A percentile compares a stretch with the other conserved stretches of the same genome.
These are phyloP conservation scores for Penicillium sp. DNA, from an alignment of 2,329 filamentous ascomycete species.

Conservation along the genomic window DNA sequence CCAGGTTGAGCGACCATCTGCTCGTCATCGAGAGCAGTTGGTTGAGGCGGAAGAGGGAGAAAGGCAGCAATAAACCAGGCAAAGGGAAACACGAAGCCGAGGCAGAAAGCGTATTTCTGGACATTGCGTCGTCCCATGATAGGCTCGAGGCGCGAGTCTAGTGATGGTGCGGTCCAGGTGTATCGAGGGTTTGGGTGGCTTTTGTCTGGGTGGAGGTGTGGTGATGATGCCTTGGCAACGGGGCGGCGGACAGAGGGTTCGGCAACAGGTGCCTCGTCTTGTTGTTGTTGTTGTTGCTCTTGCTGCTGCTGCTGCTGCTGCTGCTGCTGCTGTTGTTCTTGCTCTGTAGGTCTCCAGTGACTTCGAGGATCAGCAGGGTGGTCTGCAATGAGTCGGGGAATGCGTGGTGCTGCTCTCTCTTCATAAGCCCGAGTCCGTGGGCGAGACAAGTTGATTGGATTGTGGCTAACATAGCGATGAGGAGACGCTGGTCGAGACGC, in stretches of 20 bases:
- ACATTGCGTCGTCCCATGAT: conserved; percentile 65
- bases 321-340: conserved; percentile 17
- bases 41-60: conserved; percentile 63
- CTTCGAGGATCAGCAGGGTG: conserved; percentile 40
- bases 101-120: conserved; percentile 69
- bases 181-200: conserved; percentile 53
- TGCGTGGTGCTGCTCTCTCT: conserved; percentile 14
- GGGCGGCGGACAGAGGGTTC: conserved; percentile 22
- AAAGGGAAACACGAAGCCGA: conserved; percentile 77
- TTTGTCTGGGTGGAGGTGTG: conserved; percentile 64
- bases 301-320: too few relatives aligned
- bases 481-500: conserved; percentile 19
- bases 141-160: conserved; percentile 61
- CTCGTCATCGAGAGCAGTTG: conserved; percentile 52
- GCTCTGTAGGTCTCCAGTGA: conserved; percentile 37
- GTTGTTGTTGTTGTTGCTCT: conserved; percentile 24
- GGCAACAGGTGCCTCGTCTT: conserved; percentile 27
- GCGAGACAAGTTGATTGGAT: conserved; percentile 27
- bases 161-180: conserved; percentile 70
- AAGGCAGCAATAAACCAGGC: conserved; percentile 78
- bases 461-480: conserved; percentile 27
- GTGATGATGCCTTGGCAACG: conserved; percentile 66
- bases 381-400: conserved; percentile 23
- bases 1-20: conserved; percentile 37
- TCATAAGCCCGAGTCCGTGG: conserved; percentile 24